Base-by-base conservation (phyloP, 768 basidiomycete genomes). In the Pholiota conissans region DNA sequence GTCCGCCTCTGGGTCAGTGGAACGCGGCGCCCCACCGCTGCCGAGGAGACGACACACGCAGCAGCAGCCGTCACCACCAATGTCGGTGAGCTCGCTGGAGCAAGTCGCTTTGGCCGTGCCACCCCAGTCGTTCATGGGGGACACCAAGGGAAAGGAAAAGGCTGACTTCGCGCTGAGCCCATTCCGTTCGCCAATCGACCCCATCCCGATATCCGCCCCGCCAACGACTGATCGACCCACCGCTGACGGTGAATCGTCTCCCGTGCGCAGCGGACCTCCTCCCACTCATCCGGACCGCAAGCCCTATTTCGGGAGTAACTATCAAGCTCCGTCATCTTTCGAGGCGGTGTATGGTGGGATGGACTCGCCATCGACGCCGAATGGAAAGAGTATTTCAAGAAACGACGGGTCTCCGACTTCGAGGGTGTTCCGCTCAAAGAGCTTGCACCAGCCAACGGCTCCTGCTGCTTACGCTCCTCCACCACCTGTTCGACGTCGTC, bases 261-360 rank as follows among this genome's bases (percentile, higher is more conserved):
- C 58, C 56, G 49, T 63, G 63, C 63, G 63, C 9, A 47, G 47
- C 54, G 62, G 56, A 8, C 68, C 70, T 5, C 57, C 84, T 0
- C 85, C 85, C 0, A 80, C 67, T 5, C 86, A 88, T 63, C 86
- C 86, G 0, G 80, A 80, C 60, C 79, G 82, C 18, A 81, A 81
- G 53, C 64, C 64, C 0, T 57, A 63, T 22, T 40, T 65, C 5
- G 32, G 20, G 9, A 3, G 32, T 22, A 8, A 29, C 9, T 26
- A 35, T 14, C 22, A 32, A 8, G 53, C 34, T 3, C 55, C 28
- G 8, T 32, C 26, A 8, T 13, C 27, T 5, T 72, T 70, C 34
- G 65, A 69, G 22, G 66, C 66, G 6, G 50, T 68, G 3, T 66
- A 67, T 34, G 64, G 64, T 0, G 39, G 55, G 4, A 60, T 53